These are phyloP conservation scores for Aegilops bicornis DNA, from an alignment of 176 grass and related monocot species.

Conservation along the genomic window DNA sequence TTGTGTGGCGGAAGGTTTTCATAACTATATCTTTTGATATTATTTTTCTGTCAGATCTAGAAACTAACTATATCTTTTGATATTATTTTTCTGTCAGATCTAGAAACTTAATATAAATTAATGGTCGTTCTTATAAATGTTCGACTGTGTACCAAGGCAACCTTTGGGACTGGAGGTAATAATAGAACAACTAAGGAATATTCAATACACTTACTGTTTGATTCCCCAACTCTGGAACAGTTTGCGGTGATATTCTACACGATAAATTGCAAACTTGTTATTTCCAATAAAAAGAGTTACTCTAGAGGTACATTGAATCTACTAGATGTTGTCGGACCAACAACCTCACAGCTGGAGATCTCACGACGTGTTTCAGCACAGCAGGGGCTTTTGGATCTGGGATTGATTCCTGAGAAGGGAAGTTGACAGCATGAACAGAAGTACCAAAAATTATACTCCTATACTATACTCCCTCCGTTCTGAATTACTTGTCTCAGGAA, in stretches of 20 bases:
- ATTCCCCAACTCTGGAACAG: constrained; percentile 25
- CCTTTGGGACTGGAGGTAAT: constrained; percentile 7
- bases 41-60: not conserved
- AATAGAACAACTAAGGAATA: constrained; percentile 12
- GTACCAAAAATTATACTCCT: not conserved
- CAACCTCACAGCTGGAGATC: constrained; percentile 52
- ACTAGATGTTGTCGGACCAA: constrained; percentile 23
- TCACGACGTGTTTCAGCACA: constrained; percentile 45
- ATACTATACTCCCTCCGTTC: too few relatives aligned
- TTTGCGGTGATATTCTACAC: constrained; percentile 72
- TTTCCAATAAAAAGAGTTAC: constrained; percentile 17
- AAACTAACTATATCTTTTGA: not conserved
- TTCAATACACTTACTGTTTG: constrained; percentile 42
- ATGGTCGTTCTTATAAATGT: not conserved
- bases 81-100: not conserved
- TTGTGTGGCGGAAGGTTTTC: not conserved
- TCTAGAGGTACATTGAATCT: not conserved
- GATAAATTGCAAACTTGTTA: constrained; percentile 35
- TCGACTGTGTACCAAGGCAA: not conserved
- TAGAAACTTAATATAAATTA: constrained; percentile 7
- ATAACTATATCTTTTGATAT: not conserved
- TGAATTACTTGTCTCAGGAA: too few relatives aligned
- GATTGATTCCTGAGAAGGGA: constrained; percentile 48
- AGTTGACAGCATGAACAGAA: constrained; percentile 24
- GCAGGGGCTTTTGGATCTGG: constrained; percentile 41